Percentiles rank a stretch among this genome's conserved stretches.
phyloP scores from a whole-genome alignment of 1,284 basidiomycete genomes.

The Psilocybe mexicana region DNA sequence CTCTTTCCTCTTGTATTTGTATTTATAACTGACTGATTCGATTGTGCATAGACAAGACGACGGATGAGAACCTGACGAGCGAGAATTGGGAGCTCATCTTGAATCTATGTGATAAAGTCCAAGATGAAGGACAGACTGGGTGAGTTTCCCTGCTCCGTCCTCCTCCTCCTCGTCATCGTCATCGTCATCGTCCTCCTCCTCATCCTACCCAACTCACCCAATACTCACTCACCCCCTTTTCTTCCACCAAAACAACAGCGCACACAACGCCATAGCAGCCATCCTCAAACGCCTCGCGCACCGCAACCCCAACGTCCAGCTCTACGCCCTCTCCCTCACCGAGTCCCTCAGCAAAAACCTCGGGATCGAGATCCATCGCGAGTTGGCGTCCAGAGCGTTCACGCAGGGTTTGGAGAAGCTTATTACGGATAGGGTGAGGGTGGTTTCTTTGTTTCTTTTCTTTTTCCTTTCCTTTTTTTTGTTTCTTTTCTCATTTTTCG shows the following conservation, averaged over 20 bases:
- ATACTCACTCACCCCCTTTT: too few species aligned
- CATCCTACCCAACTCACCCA: neutral
- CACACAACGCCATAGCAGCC: conserved; percentile 83
- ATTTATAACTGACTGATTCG: conserved; percentile 6
- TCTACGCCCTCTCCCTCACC: conserved; percentile 87
- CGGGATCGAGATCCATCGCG: conserved; percentile 77
- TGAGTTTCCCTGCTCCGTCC: conserved; percentile 36
- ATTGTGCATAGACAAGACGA: conserved; percentile 73
- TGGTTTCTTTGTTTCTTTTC: neutral
- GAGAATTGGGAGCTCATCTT: conserved; percentile 97
- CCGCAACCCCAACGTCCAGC: conserved; percentile 95
- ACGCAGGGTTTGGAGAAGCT: conserved; percentile 87
- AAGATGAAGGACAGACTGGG: conserved; percentile 85
- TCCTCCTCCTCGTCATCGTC: too few species aligned
- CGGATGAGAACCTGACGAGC: conserved; percentile 90
- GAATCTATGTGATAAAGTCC: conserved; percentile 95
- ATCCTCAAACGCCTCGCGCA: conserved; percentile 91
- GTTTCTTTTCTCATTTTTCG: neutral
- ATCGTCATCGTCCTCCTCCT: neutral
- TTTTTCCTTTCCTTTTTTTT: neutral
- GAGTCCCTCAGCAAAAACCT: conserved; percentile 94
- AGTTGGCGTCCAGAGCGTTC: conserved; percentile 89
- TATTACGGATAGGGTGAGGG: conserved; percentile 82
- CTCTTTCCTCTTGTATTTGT: neutral
- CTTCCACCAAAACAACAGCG: conserved; percentile 47